Conservation (phyloP, 345 rosid genomes). For the Salix purpurea region DNA sequence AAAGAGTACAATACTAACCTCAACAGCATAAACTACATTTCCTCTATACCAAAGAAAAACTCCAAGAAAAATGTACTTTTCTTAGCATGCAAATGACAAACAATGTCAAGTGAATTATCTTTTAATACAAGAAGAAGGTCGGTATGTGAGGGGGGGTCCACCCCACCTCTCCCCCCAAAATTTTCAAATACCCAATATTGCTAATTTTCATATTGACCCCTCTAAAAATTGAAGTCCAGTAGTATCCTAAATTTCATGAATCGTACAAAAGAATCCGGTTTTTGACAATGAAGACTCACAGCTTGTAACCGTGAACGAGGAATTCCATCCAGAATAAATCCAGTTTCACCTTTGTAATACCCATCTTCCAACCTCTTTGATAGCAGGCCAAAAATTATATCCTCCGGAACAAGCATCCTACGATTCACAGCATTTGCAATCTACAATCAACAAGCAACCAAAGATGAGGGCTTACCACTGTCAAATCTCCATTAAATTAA, state of each 20-base stretch:
- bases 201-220: neutral
- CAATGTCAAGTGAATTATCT: neutral
- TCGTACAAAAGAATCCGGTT: neutral
- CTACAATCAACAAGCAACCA: constrained; percentile 9
- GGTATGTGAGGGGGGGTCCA: neutral
- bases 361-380: constrained; percentile 86
- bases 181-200: no score
- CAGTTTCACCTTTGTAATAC: constrained; percentile 67
- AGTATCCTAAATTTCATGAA: neutral
- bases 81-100: neutral
- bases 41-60: neutral
- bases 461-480: neutral
- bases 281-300: constrained; percentile 8
- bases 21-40: neutral
- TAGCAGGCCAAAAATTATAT: constrained; percentile 60
- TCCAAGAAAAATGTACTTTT: neutral
- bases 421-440: constrained; percentile 61
- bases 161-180: neutral
- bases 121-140: neutral
- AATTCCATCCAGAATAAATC: constrained; percentile 91
- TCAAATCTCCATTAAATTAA: neutral
- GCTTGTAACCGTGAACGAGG: constrained; percentile 81
- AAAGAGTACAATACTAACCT: neutral
- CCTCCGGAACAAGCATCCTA: constrained; percentile 64
- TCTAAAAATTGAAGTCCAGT: neutral